Conservation (phyloP, 176 grass and related monocot species). For the Luzula sylvatica region DNA sequence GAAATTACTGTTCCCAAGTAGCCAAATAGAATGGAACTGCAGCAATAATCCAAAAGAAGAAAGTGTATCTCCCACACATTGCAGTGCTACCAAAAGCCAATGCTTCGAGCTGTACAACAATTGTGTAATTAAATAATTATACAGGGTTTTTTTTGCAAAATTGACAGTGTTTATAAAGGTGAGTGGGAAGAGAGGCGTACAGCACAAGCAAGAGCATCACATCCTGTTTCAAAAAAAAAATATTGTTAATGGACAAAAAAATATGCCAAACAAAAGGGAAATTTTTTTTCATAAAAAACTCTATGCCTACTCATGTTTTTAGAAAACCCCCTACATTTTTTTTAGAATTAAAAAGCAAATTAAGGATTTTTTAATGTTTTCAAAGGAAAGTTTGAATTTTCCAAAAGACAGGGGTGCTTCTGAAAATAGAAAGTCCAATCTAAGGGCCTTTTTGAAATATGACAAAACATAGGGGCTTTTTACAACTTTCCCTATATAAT, state of each 20-base stretch:
- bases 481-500: too few species aligned
- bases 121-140: conserved; percentile 2
- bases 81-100: conserved; percentile 88
- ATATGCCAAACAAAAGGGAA: too few species aligned
- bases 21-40: conserved; percentile 89
- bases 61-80: conserved; percentile 75
- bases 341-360: conserved; percentile 21
- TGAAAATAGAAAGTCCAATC: neutral
- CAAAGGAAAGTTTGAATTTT: neutral
- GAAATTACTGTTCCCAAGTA: conserved; percentile 92
- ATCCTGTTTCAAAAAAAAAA: conserved; percentile 54
- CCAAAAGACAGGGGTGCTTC: neutral
- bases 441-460: too few species aligned
- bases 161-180: neutral
- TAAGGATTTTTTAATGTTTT: conserved; percentile 5
- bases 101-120: conserved; percentile 69
- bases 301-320: too few species aligned
- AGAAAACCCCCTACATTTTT: too few species aligned
- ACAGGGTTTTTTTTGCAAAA: neutral
- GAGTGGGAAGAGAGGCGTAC: conserved; percentile 44
- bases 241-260: too few species aligned
- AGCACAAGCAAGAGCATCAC: conserved; percentile 97
- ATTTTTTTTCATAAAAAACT: too few species aligned
- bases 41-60: conserved; percentile 79
- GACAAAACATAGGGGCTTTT: too few species aligned